Base-by-base conservation (phyloP, 306 rosid genomes). In the Vigna trinervia region DNA sequence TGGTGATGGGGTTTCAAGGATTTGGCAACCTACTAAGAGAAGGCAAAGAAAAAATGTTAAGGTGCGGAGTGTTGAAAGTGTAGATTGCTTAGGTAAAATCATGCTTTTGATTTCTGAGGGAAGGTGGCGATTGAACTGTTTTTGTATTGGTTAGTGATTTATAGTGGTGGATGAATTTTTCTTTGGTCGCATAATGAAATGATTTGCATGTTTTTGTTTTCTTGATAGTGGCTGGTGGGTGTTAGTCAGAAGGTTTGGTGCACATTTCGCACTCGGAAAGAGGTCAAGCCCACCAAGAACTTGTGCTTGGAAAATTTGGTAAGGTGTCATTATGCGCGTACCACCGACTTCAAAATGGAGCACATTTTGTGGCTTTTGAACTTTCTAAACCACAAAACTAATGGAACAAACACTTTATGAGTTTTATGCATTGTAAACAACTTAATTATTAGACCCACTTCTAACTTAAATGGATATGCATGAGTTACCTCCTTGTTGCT, bases 301-400 rank as follows among this genome's bases (percentile, higher is more conserved):
- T 69, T 12, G 69, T 45, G 85, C 38, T 39, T 74, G 64, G 82
- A 36, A 70, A 71, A 23, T 65, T 72, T 5, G 80, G 80, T 67
- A 68, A 78, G 80, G 8, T 17, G 23, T 72, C 76, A 82, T 78
- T 66, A 72, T 64, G 70, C 8, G 32, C 59, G 38, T 75, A 63
- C 81, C 81, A 74, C 62, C 47, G 41, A 73, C 68, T 59, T 12
- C 13, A 68, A 43, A 54, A 72, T 68, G 81, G 81, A 74, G 72
- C 79, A 57, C 68, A 61, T 77, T 1, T 45, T 45, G 48, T 69
- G 78, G 65, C 43, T 63, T 78, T 69, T 51, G 41, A 68, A 45
- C 53, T 50, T 12, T 57, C 51, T 15, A 48, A 78, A 19, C 73
- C 80, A 60, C 69, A 50, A 17, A 69, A 71, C 4, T 41, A 51